Evolutionary conservation across 148 eudicot species (phyloP).

Genomic region (Pouteria glomerata): DNA sequence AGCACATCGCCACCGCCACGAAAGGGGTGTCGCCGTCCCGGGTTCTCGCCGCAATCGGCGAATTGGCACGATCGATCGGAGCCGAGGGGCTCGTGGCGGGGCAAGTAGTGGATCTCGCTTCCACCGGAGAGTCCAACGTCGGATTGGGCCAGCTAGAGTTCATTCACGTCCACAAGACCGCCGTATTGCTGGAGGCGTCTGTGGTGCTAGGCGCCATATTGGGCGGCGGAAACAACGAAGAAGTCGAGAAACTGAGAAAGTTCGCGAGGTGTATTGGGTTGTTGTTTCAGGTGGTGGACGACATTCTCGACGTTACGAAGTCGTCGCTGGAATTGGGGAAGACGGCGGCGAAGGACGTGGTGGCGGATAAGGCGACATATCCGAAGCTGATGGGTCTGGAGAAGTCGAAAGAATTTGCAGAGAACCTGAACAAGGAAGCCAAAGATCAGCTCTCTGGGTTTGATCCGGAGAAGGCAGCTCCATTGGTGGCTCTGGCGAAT

Average conservation of each 20-base stretch:
- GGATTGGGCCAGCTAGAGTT: slow-evolving; percentile 33
- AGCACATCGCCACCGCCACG: slow-evolving; percentile 21
- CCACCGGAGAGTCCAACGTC: slow-evolving; percentile 18
- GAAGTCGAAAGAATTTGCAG: slow-evolving; percentile 31
- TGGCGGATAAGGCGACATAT: slow-evolving; percentile 26
- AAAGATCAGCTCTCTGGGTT: slow-evolving; percentile 26
- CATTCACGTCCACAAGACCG: slow-evolving; percentile 38
- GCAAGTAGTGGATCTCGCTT: slow-evolving; percentile 31
- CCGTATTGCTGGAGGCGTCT: slow-evolving; percentile 31
- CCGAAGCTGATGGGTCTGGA: slow-evolving; percentile 36
- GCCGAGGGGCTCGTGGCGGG: slow-evolving; percentile 37
- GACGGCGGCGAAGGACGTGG: slow-evolving; percentile 42
- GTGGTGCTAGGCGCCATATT: slow-evolving; percentile 33
- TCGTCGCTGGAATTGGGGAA: slow-evolving; percentile 36
- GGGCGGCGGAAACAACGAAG: slow-evolving; percentile 25
- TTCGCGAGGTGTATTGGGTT: slow-evolving; percentile 37
- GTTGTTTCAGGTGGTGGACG: slow-evolving; percentile 45
- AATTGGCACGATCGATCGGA: slow-evolving; percentile 28
- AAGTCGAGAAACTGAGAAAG: slow-evolving; percentile 32
- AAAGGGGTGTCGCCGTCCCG: slow-evolving; percentile 7
- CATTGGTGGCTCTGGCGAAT: slow-evolving; percentile 35
- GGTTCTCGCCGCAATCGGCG: slow-evolving; percentile 17
- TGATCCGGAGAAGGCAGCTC: slow-evolving; percentile 27
- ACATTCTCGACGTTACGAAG: slow-evolving; percentile 35
- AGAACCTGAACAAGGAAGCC: slow-evolving; percentile 30